Evolutionary conservation across 2,329 filamentous ascomycete species (phyloP), one percentile per base, ranked within the genome.

Genomic region (Beauveria medogensis): DNA sequence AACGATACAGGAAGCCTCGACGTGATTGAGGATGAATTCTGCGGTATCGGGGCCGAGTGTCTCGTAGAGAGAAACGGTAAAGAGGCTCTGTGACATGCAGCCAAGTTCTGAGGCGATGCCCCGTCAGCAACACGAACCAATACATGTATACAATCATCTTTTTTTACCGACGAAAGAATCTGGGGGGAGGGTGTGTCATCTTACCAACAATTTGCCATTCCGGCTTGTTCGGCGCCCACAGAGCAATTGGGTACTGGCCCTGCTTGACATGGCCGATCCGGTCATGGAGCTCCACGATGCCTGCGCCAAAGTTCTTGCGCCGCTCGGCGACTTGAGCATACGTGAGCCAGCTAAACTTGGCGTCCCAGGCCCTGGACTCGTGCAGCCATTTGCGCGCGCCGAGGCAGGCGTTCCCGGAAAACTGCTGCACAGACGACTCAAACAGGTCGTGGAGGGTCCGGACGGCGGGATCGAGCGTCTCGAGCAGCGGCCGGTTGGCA

Each of bases 21-120:
- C 85, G 73, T 97, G 93, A 75, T 95, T 95, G 77, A 97, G 89
- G 74, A 99, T 97, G 77, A 90, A 97, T 76, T 97, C 92, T 61
- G 90, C 92, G 2, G 92, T 85, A 66, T 96, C 91, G 14, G 93
- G 88, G 10, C 93, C 93, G 5, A 99, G 84, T 14, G 93, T 97
- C 74, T 97, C 94, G 78, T 99, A 99, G 55, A 99, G 87, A 5
- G 93, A 96, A 60, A 99, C 92, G 24, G 89, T 90, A 76, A 82
- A 97, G 34, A 97, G 84, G 8, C 88, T 85, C 74, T 97, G 94
- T 14, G 92, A 94, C 77, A 90, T 86, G 71, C 90, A 87, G 44
- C 85, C 94, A 70, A 97, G 78, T 79, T 97, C 93, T 91, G 62
- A 3, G 24, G 41, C 5, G 5, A 48, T 14, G 0, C 3, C 30